Base-by-base conservation (phyloP, 306 rosid species). In the Heteromeles arbutifolia region DNA sequence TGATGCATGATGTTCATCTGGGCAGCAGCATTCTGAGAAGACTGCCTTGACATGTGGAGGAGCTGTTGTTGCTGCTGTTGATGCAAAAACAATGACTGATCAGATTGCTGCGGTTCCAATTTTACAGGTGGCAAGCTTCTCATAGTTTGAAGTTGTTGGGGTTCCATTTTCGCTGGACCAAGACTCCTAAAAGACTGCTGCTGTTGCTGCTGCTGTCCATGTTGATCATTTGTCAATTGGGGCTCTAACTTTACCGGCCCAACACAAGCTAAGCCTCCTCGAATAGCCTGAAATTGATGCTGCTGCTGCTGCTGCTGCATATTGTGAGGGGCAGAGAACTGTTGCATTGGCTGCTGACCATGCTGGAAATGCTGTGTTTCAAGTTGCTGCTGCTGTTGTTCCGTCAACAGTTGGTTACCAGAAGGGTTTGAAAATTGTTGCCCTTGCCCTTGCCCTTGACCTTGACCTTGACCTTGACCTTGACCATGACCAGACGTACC, bases 1-100 rank as follows among this genome's bases (percentile, higher is more conserved):
- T 94, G 97, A 37, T 92, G 87, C 89, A 94, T 68, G 64, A 88
- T 82, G 82, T 88, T 94, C 12, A 94, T 87, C 78, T 94, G 98
- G 71, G 98, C 96, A 58, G 94, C 97, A 48, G 98, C 84, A 70
- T 91, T 90, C 75, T 94, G 98, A 79, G 98, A 80, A 29, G 97
- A 62, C 67, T 92, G 98, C 81, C 91, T 87, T 29, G 98, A 90
- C 96, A 94, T 86, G 70, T 90, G 96, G 67, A 94, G 89, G 74
- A 94, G 75, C 6, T 86, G 89, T 2, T 86, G 85, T 8, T 82
- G 85, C 53, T 85, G 89, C 28, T 87, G 90, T 22, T 90, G 98
- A 77, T 91, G 98, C 81, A 90, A 81, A 77, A 72, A 94, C 67
- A 87, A 62, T 22, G 98, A 85, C 70, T 91, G 98, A 82, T 94